Base-by-base conservation (phyloP, 2,329 filamentous ascomycete species). In the Fusarium duplospermum region DNA sequence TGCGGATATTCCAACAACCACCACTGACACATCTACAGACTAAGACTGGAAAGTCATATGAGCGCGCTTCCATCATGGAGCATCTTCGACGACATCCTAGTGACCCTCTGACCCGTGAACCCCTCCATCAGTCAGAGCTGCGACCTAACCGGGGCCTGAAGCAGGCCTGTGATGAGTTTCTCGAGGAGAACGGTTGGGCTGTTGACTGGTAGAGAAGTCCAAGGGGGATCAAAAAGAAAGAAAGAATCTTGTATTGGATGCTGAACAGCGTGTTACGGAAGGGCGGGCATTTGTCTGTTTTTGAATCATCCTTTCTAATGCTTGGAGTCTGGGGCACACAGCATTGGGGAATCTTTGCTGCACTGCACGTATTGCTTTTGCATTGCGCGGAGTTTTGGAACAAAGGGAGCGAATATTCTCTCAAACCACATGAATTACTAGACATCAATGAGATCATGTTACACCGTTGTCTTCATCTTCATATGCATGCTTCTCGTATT, bases 31-130 rank as follows among this genome's bases (percentile, higher is more conserved):
- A 56, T 29, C 11, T 74, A 76, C 82, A 86, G 92, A 96, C 94
- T 1, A 95, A 93, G 78, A 95, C 93, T 1, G 96, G 96, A 14
- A 93, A 95, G 73, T 96, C 93, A 2, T 99, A 98, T 81, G 96
- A 98, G 81, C 90, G 96, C 47, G 88, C 93, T 0, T 93, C 93
- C 18, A 93, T 99, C 70, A 87, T 95, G 79, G 94, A 97, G 82
- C 95, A 98, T 80, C 87, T 99, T 29, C 92, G 93, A 77, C 88
- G 93, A 24, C 90, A 90, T 36, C 87, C 88, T 1, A 93, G 90
- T 16, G 96, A 99, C 81, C 96, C 96, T 1, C 82, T 98, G 38
- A 98, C 96, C 1, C 88, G 96, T 47, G 92, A 95, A 71, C 90
- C 93, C 0, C 87, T 98, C 58, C 84, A 83, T 0, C 86, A 90